Evolutionary conservation across 2,329 filamentous ascomycete species (phyloP), one percentile per base, ranked within the genome.

Genomic region (Blumeriella jaapii): DNA sequence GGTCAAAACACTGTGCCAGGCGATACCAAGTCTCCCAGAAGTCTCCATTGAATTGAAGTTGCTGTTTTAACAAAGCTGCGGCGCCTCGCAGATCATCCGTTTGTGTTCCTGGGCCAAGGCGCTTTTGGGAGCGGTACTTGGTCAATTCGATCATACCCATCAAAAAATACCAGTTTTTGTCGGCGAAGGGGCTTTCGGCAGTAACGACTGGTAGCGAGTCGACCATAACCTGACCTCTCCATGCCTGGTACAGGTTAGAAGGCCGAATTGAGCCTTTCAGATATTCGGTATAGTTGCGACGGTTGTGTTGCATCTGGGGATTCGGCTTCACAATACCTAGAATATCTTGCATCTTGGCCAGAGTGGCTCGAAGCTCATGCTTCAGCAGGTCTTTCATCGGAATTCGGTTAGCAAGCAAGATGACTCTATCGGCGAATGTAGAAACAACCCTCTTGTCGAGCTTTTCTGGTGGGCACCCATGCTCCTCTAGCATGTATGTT

Each of bases 361-460:
- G 91, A 0, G 86, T 85, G 11, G 69, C 74, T 55, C 89, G 93
- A 35, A 98, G 65, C 37, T 96, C 85, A 11, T 86, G 91, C 56
- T 93, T 96, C 11, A 86, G 73, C 12, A 96, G 62, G 46, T 96
- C 91, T 51, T 89, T 93, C 63, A 93, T 82, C 14, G 83, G 78
- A 65, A 95, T 79, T 42, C 82, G 78, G 31, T 79, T 78, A 2
- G 84, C 84, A 39, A 95, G 75, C 22, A 74, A 65, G 52, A 93
- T 79, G 23, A 96, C 73, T 52, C 87, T 82, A 42, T 93, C 82
- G 8, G 94, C 74, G 30, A 95, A 69, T 44, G 81, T 76, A 51
- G 87, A 69, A 0, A 87, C 87, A 39, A 84, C 84, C 23, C 75
- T 71, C 48, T 78, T 79, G 54, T 94, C 86, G 1, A 96, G 65